phyloP scores from a whole-genome alignment of 129 eudicot genomes.

The Helianthus annuus region HanXRQr2.0-SUNRISE NC_035449.2:16003869-16004368 shows the following conservation, averaged over 20 bases:
- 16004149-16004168: slow-evolving; percentile 67
- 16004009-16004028: neutral
- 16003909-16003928: neutral
- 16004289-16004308: slow-evolving; percentile 71
- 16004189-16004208: slow-evolving; percentile 80
- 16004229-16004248: slow-evolving; percentile 66
- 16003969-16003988: neutral
- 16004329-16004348: slow-evolving; percentile 75
- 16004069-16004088: slow-evolving; percentile 73
- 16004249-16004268: slow-evolving; percentile 80
- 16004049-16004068: slow-evolving; percentile 33
- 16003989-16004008: neutral
- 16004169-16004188: slow-evolving; percentile 86
- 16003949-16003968: neutral
- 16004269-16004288: slow-evolving; percentile 71
- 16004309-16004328: slow-evolving; percentile 65
- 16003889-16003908: neutral
- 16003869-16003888: neutral
- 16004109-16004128: slow-evolving; percentile 83
- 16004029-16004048: neutral
- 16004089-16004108: slow-evolving; percentile 69
- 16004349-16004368: slow-evolving; percentile 55
- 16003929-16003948: neutral
- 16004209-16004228: slow-evolving; percentile 70
- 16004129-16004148: slow-evolving; percentile 74